Base-by-base conservation (phyloP, 805 yeast species). In the Blastobotrys americana region DNA sequence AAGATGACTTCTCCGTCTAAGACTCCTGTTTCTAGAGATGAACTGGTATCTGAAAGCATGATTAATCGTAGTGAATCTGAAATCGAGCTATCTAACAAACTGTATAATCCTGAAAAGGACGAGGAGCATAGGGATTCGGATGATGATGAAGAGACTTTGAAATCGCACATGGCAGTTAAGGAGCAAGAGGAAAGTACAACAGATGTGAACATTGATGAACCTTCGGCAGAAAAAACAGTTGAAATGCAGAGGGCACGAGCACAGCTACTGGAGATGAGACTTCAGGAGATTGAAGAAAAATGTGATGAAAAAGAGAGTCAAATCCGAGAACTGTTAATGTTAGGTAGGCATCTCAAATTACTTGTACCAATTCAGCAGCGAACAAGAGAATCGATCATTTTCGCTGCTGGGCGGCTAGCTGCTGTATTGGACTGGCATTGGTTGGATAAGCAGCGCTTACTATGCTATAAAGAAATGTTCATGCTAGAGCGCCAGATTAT, bases 361-460 rank as follows among this genome's bases (percentile, higher is more conserved):
- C 61, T 78, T 34, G 71, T 81, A 10, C 89, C 89, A 1, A 63
- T 82, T 22, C 68, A 68, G 25, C 60, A 65, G 2, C 73, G 71
- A 43, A 77, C 85, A 1, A 66, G 74, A 40, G 83, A 77, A 17
- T 56, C 63, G 3, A 49, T 82, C 17, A 57, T 67, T 9, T 59
- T 64, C 21, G 68, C 77, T 2, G 70, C 73, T 17, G 71, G 72
- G 37, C 64, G 71, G 46, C 58, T 77, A 48, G 68, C 72, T n/a
- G 68, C 76, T 20, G 71, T 74, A 48, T 58, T 80, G 37, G 80
- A 78, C 47, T 74, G 79, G 77, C 59, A 73, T 31, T 71, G 78
- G 70, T 72, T 72, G 46, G 83, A 80, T 46, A 60, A 71, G 10
- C 68, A 72, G 44, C 67, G 76, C 39, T 66, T 69, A 37, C 59